These are phyloP conservation scores for Rhododendron vialii DNA, from an alignment of 148 eudicot species.

Conservation along the genomic window DNA sequence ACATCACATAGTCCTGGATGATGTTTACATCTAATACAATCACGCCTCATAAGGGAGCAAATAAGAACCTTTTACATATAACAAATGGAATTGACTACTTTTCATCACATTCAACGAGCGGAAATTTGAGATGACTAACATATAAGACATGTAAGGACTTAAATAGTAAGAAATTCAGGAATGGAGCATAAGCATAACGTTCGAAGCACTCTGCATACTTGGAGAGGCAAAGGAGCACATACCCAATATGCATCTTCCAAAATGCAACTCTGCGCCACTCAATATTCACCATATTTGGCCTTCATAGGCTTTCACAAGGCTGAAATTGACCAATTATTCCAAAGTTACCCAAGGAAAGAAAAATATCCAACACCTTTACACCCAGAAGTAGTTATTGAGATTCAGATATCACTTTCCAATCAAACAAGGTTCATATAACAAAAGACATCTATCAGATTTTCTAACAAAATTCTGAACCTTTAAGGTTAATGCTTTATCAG, in stretches of 20 bases:
- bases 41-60: neutral
- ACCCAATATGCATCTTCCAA: neutral
- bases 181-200: too few species aligned
- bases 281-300: neutral
- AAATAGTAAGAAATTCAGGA: too few species aligned
- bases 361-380: neutral
- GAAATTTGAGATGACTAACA: too few species aligned
- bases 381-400: neutral
- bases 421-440: neutral
- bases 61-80: too few species aligned
- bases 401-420: neutral
- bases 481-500: neutral
- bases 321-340: neutral
- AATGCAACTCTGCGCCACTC: neutral
- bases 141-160: too few species aligned
- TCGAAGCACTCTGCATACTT: too few species aligned
- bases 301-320: neutral
- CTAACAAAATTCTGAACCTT: neutral
- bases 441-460: neutral
- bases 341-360: too few species aligned
- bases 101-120: too few species aligned
- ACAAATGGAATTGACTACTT: too few species aligned
- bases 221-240: neutral
- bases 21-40: neutral
- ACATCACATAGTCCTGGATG: neutral